These are phyloP conservation scores for Emmonsiellopsis sp. DNA, from an alignment of 2,329 filamentous ascomycete species.

Conservation along the genomic window DNA sequence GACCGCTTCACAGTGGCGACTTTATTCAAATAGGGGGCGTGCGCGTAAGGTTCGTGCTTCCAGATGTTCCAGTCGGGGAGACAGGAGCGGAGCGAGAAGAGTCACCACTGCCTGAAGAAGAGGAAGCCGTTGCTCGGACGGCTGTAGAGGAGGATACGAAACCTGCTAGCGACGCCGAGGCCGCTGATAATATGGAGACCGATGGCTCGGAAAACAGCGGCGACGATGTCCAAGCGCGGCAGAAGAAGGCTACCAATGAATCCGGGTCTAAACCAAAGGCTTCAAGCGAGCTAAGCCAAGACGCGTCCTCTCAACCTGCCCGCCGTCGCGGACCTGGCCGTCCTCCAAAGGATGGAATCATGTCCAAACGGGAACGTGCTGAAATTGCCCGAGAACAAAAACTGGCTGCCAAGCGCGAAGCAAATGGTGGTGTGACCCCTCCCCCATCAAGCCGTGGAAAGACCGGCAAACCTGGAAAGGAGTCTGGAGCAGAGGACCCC, in stretches of 20 bases:
- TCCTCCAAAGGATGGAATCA: constrained; percentile 57
- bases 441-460: constrained; percentile 24
- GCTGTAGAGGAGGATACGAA: constrained; percentile 5
- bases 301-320: constrained; percentile 29
- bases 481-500: constrained; percentile 26
- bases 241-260: constrained; percentile 20
- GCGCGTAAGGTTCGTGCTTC: constrained; percentile 47
- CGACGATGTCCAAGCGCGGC: constrained; percentile 18
- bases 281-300: constrained; percentile 17
- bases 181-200: background rate
- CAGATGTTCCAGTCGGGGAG: constrained; percentile 40
- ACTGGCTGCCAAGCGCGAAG: constrained; percentile 37
- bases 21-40: constrained; percentile 52
- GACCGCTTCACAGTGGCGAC: constrained; percentile 46
- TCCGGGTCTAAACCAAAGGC: constrained; percentile 16
- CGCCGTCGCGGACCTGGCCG: constrained; percentile 48
- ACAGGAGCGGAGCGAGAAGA: constrained; percentile 39
- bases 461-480: constrained; percentile 18
- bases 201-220: constrained; percentile 4
- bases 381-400: constrained; percentile 46
- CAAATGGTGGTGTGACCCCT: constrained; percentile 37
- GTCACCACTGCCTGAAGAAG: constrained; percentile 25
- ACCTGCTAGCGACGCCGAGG: background rate
- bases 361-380: constrained; percentile 54
- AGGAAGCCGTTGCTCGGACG: constrained; percentile 8